Conservation (phyloP, 2,329 filamentous ascomycete genomes). For the Sporothrix pallida region DNA sequence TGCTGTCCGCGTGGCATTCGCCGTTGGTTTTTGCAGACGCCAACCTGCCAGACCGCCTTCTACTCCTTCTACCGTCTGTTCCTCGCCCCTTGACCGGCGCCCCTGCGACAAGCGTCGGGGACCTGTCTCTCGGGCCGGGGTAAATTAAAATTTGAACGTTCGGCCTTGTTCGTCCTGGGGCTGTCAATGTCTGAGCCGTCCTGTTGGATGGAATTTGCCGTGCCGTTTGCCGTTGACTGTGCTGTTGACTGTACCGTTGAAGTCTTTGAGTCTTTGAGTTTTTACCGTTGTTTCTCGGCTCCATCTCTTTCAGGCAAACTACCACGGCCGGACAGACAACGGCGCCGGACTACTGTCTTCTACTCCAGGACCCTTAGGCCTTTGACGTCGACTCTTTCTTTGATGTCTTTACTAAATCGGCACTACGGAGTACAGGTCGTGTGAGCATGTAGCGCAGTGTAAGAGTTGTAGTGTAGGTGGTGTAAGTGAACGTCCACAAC, state of each 20-base stretch:
- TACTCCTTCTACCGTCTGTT: not conserved
- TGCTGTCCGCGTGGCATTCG: not conserved
- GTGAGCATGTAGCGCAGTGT: not conserved
- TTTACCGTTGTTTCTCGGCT: not conserved
- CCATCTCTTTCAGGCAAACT: not conserved
- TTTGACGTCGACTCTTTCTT: not conserved
- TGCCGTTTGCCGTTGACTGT: too few species aligned
- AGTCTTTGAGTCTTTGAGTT: not conserved
- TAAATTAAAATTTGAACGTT: not conserved
- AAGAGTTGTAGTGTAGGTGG: not conserved
- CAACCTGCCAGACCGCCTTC: not conserved
- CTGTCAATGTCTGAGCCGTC: not conserved
- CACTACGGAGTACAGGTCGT: not conserved
- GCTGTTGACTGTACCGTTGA: too few species aligned
- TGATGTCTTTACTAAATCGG: not conserved
- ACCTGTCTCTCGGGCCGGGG: slow-evolving; percentile 6
- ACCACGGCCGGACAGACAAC: not conserved
- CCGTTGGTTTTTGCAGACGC: not conserved
- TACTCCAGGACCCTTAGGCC: not conserved
- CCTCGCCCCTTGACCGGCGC: not conserved
- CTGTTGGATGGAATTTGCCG: slow-evolving; percentile 5
- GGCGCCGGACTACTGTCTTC: not conserved
- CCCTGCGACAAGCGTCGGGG: not conserved
- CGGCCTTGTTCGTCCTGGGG: not conserved
- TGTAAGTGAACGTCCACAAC: not conserved